Percentiles rank a stretch among this genome's conserved stretches.
Evolutionary conservation across 2,329 filamentous ascomycete genomes (phyloP).

Genomic region (Pseudogymnoascus sp.): DNA sequence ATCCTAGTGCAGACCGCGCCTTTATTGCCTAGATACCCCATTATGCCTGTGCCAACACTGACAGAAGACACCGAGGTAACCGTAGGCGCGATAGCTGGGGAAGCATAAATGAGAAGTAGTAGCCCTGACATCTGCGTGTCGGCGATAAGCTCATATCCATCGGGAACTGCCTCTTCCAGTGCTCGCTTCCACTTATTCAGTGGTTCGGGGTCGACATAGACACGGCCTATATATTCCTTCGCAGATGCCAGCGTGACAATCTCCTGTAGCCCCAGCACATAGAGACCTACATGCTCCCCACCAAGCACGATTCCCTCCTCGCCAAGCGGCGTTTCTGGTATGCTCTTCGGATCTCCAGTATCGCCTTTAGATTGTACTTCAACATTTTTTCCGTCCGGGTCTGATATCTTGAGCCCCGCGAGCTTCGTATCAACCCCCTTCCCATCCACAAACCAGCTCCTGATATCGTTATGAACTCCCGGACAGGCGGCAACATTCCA

Average conservation of each 20-base stretch:
- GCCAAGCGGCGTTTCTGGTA: slow-evolving; percentile 30
- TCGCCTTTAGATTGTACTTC: slow-evolving; percentile 40
- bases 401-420: slow-evolving; percentile 44
- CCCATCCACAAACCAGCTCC: slow-evolving; percentile 78
- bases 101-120: slow-evolving; percentile 77
- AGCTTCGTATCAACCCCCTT: slow-evolving; percentile 62
- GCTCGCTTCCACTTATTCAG: slow-evolving; percentile 76
- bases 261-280: slow-evolving; percentile 86
- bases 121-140: slow-evolving; percentile 84
- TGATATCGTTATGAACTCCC: slow-evolving; percentile 81
- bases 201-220: slow-evolving; percentile 66
- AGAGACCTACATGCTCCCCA: slow-evolving; percentile 72
- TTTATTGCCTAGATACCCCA: slow-evolving; percentile 95
- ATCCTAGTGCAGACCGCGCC: slow-evolving; percentile 78
- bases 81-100: slow-evolving; percentile 65
- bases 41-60: slow-evolving; percentile 78
- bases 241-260: slow-evolving; percentile 79
- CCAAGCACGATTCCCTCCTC: slow-evolving; percentile 40
- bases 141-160: slow-evolving; percentile 68
- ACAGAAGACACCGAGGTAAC: slow-evolving; percentile 77
- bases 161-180: slow-evolving; percentile 66
- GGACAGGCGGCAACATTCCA: slow-evolving; percentile 91
- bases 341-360: slow-evolving; percentile 23
- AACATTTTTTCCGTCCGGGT: slow-evolving; percentile 28
- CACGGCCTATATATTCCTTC: slow-evolving; percentile 65